Evolutionary conservation across 2,329 filamentous ascomycete genomes (phyloP).

Genomic region (Colletotrichum chlorophyti): DNA sequence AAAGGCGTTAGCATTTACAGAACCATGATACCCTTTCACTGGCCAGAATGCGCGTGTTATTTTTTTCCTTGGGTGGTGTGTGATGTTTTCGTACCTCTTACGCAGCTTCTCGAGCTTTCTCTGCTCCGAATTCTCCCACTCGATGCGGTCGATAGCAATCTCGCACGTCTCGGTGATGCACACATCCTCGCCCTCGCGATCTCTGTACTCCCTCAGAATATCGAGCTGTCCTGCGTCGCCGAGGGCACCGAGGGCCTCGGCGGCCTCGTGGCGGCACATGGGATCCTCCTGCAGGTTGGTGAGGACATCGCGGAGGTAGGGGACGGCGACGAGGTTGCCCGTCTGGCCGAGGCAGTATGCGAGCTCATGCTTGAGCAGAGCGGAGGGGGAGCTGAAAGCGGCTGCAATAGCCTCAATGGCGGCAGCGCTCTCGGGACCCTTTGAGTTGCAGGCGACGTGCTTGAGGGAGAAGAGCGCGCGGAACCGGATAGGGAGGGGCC

Average conservation of each 20-base stretch:
- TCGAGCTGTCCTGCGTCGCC: constrained; percentile 77
- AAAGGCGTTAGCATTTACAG: constrained; percentile 20
- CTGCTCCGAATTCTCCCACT: constrained; percentile 85
- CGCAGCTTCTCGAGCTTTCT: constrained; percentile 78
- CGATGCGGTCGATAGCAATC: constrained; percentile 91
- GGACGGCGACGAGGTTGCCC: constrained; percentile 75
- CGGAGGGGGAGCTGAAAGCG: constrained; percentile 83
- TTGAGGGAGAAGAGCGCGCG: constrained; percentile 98
- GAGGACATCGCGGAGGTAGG: constrained; percentile 76
- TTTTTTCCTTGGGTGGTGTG: too few relatives aligned
- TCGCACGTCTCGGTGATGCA: constrained; percentile 96
- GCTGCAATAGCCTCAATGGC: constrained; percentile 85
- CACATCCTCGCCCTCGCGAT: constrained; percentile 77
- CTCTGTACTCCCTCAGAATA: constrained; percentile 75
- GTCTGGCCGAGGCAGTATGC: constrained; percentile 97
- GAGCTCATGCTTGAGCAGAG: constrained; percentile 92
- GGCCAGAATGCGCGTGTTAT: too few relatives aligned
- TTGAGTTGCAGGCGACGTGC: constrained; percentile 77
- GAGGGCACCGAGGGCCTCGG: constrained; percentile 90
- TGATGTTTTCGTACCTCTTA: constrained; percentile 67
- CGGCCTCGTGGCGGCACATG: constrained; percentile 97
- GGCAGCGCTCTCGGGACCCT: constrained; percentile 65
- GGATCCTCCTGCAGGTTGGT: constrained; percentile 82
- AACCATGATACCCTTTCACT: constrained; percentile 2
- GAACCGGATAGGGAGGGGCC: constrained; percentile 87